Evolutionary conservation across 2,329 filamentous ascomycete species (phyloP).

Genomic region (Ophiostoma sp.): DNA sequence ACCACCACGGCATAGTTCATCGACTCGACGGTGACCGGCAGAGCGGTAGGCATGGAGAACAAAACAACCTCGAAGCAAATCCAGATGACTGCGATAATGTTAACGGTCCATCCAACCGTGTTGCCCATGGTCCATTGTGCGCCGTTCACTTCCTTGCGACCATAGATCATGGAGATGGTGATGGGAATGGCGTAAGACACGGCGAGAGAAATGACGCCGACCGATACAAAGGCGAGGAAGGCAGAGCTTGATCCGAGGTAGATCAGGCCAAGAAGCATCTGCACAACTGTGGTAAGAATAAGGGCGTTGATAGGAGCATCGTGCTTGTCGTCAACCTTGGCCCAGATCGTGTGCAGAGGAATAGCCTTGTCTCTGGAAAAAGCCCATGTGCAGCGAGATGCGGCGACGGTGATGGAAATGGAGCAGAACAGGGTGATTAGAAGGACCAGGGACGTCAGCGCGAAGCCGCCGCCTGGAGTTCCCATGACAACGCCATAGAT

Average conservation of each 20-base stretch:
- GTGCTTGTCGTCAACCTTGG: slow-evolving; percentile 35
- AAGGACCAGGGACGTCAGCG: slow-evolving; percentile 40
- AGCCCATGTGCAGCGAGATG: slow-evolving; percentile 28
- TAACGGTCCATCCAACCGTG: slow-evolving; percentile 19
- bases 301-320: slow-evolving; percentile 34
- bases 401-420: slow-evolving; percentile 33
- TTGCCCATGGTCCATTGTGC: slow-evolving; percentile 32
- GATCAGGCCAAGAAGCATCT: slow-evolving; percentile 39
- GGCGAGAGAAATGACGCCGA: slow-evolving; percentile 41
- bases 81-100: slow-evolving; percentile 44
- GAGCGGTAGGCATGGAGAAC: slow-evolving; percentile 64
- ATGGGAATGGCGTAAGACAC: slow-evolving; percentile 42
- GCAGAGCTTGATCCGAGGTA: slow-evolving; percentile 42
- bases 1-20: slow-evolving; percentile 74
- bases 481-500: slow-evolving; percentile 43
- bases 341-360: slow-evolving; percentile 37
- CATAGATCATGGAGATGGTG: slow-evolving; percentile 38
- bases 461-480: slow-evolving; percentile 40
- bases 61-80: slow-evolving; percentile 63
- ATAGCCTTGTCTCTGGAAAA: slow-evolving; percentile 39
- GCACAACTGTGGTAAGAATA: slow-evolving; percentile 34
- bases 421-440: slow-evolving; percentile 41
- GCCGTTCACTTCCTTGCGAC: slow-evolving; percentile 36
- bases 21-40: slow-evolving; percentile 53
- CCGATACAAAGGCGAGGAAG: slow-evolving; percentile 39